A percentile compares a stretch with the other conserved stretches of the same genome.
Conservation (phyloP, 2,329 filamentous ascomycete species). For the Blastomyces silverae region DNA sequence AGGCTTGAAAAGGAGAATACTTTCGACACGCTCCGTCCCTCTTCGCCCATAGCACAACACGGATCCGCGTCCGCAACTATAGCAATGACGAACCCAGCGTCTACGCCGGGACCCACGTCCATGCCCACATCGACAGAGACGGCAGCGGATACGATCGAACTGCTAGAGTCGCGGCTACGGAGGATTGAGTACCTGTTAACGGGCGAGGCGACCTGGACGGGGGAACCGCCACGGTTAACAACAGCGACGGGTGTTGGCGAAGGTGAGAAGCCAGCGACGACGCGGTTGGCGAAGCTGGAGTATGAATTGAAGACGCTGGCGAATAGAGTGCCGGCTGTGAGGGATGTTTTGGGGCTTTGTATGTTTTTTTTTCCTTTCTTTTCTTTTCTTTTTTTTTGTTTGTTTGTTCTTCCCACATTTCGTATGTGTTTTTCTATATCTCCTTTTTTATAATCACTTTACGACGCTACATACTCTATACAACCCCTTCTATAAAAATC, state of each 20-base stretch:
- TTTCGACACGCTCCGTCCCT: neutral
- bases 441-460: conserved; percentile 15
- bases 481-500: conserved; percentile 4
- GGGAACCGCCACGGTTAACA: conserved; percentile 27
- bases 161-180: conserved; percentile 41
- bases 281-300: conserved; percentile 37
- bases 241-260: conserved; percentile 10
- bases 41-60: neutral
- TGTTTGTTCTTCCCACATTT: conserved; percentile 16
- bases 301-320: conserved; percentile 35
- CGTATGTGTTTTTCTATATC: conserved; percentile 16
- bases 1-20: neutral
- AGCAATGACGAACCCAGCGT: neutral
- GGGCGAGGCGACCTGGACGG: conserved; percentile 38
- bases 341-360: conserved; percentile 42
- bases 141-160: conserved; percentile 38
- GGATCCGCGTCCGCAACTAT: neutral
- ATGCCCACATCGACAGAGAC: conserved; percentile 21
- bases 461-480: conserved; percentile 5
- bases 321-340: conserved; percentile 34
- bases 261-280: conserved; percentile 25
- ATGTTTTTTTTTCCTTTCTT: conserved; percentile 22
- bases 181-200: conserved; percentile 42
- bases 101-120: neutral
- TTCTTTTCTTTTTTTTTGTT: conserved; percentile 16